Base-by-base conservation (phyloP, 257 asterid species). In the Ilex aquifolium region DNA sequence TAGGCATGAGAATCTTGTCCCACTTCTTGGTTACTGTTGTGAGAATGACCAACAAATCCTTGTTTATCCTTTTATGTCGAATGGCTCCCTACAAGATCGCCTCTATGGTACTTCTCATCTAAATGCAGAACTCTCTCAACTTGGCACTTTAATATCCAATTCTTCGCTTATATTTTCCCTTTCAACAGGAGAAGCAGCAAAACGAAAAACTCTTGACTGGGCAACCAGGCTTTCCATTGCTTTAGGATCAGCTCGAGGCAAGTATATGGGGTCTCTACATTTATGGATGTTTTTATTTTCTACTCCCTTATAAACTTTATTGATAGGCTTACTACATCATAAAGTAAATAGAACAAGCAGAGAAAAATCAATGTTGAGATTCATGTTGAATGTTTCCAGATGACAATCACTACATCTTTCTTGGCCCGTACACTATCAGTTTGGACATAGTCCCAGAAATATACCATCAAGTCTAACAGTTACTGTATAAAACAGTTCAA, bases 61-160 rank as follows among this genome's bases (percentile, higher is more conserved):
- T 61, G 95, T 90, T 69, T 90, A 87, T 72, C 97, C 97, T 32
- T 90, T 83, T 77, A 90, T 90, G 97, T 90, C 97, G 14, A 90
- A 90, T 55, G 95, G 97, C 57, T 83, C 89, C 65, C 85, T 90
- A 69, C 97, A 90, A 66, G 97, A 90, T 74, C 91, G 95, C 66
- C 82, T 90, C 62, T 90, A 90, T 52, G 97, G 97, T 90, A 85
- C 44, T 56, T 40, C 31, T 13, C 31, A 61, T 51, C 49, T 32
- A 44, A 31, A 56, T 48, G 54, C 17, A 29, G 61, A 64, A 64
- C 21, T 44, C 56, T 51, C 27, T 32, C 46, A 62, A 61, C 42
- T 63, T 65, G 42, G 56, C 71, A 57, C 65, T 32, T 44, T 14
- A 32, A 49, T 17, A 63, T 48, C 67, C 16, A 64, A 44, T 16